Percentiles rank a stretch among this genome's conserved stretches.
Conservation (phyloP, 805 yeast genomes). For the Vanderwaltozyma tropicalis region DNA sequence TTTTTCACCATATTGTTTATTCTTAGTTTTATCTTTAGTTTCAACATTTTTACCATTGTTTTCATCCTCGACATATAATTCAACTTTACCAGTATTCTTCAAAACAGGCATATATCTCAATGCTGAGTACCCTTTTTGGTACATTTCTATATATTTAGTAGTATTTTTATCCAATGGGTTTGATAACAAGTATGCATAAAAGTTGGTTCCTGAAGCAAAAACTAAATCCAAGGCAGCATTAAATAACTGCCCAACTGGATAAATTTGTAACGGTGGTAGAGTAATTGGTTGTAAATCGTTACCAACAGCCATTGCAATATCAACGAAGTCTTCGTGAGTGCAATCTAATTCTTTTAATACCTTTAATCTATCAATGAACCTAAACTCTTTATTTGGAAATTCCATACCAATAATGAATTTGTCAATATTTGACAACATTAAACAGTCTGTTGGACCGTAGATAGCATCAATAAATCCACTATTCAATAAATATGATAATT, state of each 20-base stretch:
- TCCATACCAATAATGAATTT: constrained; percentile 67
- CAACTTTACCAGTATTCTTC: constrained; percentile 57
- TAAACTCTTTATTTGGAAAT: constrained; percentile 50
- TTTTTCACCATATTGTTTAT: background rate
- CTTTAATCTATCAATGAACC: constrained; percentile 49
- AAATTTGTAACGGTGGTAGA: constrained; percentile 37
- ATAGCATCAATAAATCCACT: constrained; percentile 56
- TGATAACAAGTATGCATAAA: constrained; percentile 40
- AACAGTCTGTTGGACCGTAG: constrained; percentile 74
- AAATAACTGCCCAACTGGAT: constrained; percentile 24
- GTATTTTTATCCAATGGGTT: constrained; percentile 29
- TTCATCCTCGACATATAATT: constrained; percentile 37
- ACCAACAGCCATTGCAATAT: constrained; percentile 70
- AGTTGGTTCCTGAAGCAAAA: constrained; percentile 32
- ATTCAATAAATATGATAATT: constrained; percentile 59
- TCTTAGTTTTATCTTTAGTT: background rate
- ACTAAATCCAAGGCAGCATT: constrained; percentile 33
- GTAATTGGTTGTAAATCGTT: constrained; percentile 61
- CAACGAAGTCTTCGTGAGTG: constrained; percentile 58
- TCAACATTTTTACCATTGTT: background rate
- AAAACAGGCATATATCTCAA: constrained; percentile 67
- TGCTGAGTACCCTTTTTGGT: constrained; percentile 59
- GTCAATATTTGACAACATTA: constrained; percentile 52
- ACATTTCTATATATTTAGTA: constrained; percentile 34
- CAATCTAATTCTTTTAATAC: constrained; percentile 53